Conservation (phyloP, 306 rosid genomes). For the Begonia masoniana region DNA sequence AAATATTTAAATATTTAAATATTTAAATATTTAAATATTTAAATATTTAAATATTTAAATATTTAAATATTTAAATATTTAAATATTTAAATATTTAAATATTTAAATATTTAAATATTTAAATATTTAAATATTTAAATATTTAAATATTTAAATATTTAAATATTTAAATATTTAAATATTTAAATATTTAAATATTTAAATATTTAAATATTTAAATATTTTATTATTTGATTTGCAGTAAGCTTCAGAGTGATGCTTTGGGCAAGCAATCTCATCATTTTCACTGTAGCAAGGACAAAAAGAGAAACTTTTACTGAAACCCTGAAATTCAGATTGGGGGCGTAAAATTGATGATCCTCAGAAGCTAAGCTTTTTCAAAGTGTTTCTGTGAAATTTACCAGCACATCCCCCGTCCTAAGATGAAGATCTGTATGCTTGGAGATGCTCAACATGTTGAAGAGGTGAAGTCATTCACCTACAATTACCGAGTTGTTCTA, state of each 20-base stretch:
- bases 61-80: too few species aligned
- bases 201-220: too few species aligned
- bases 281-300: conserved; percentile 38
- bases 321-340: conserved; percentile 81
- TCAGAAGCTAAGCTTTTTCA: conserved; percentile 76
- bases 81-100: too few species aligned
- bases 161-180: too few species aligned
- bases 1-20: too few species aligned
- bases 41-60: too few species aligned
- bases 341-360: conserved; percentile 74
- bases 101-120: too few species aligned
- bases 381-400: conserved; percentile 70
- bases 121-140: too few species aligned
- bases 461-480: conserved; percentile 33
- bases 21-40: too few species aligned
- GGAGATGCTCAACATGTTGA: conserved; percentile 92
- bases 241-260: conserved; percentile 78
- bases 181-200: too few species aligned
- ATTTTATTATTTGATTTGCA: conserved; percentile 8
- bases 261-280: conserved; percentile 50
- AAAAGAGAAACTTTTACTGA: conserved; percentile 57
- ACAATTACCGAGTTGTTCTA: background rate
- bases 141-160: too few species aligned
- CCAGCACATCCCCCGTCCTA: conserved; percentile 85
- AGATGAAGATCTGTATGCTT: conserved; percentile 87